Evolutionary conservation across 1,284 basidiomycete genomes (phyloP), one percentile per base, ranked within the genome.

Genomic region (Rhodotorula sp.): DNA sequence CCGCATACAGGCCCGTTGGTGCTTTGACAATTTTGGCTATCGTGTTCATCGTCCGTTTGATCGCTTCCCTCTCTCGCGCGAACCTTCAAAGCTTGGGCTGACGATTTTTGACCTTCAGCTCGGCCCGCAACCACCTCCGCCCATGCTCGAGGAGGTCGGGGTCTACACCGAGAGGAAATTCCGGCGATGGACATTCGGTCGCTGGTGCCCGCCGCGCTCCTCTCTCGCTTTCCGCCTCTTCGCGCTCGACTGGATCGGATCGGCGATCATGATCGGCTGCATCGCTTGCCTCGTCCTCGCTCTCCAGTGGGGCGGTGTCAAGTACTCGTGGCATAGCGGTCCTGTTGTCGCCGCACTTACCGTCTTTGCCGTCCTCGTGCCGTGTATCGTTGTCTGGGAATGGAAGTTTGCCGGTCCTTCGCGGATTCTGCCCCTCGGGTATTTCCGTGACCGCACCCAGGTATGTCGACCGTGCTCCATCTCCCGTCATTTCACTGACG

Each of bases 381-480:
- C 79, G 62, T 76, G 79, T 33, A 82, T 84, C 69, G 74, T 81
- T 58, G 30, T 71, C 2, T 83, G 81, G 80, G 80, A 82, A 60
- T 79, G 76, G 71, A 79, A 79, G 71, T 54, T 72, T 18, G 77
- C 75, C 46, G 80, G 81, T 51, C 67, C 76, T n/a, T 73, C 77
- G 45, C 81, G 81, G 5, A 82, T 83, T 79, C 78, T 83, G 64
- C 80, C 80, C 44, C 75, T 83, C n/a, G 60, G 64, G n/a, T 71
- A 82, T 30, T 68, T 83, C 61, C 76, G 72, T 55, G 72, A 81
- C 24, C 76, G 81, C 42, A 81, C 81, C 3, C 77, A 82, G 61
- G 64, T 62, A 33, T 18, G 58, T 17, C 44, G 12, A 3, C 26
- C 4, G n/a, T 6, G 12, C n/a, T 3, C 22, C 33, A 24, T 44